Evolutionary conservation across 345 rosid species (phyloP).

Genomic region (Arabis hirsuta): DNA sequence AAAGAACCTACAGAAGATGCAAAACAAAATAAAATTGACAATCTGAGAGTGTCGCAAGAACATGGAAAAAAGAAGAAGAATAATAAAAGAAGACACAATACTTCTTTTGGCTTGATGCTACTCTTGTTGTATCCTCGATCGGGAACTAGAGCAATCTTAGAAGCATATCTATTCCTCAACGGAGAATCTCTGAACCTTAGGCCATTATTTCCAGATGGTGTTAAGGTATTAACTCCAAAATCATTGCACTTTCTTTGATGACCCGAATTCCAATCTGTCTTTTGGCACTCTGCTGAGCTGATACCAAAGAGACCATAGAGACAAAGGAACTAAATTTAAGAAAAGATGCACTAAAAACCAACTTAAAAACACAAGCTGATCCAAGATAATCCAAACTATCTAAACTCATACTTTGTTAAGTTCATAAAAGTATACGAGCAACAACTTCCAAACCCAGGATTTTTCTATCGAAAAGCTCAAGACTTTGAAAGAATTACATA

Average conservation of each 20-base stretch:
- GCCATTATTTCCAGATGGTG: constrained; percentile 35
- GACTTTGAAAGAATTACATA: background rate
- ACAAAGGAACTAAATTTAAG: constrained; percentile 3
- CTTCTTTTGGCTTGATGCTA: constrained; percentile 63
- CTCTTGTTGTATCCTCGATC: constrained; percentile 46
- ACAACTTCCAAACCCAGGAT: constrained; percentile 14
- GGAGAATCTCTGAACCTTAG: constrained; percentile 43
- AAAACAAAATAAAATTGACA: constrained; percentile 28
- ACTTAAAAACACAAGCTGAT: constrained; percentile 28
- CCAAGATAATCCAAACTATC: background rate
- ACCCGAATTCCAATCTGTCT: constrained; percentile 65
- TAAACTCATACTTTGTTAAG: background rate
- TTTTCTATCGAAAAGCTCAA: constrained; percentile 14
- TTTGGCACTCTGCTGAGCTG: constrained; percentile 77
- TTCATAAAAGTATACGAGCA: background rate
- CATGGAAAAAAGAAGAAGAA: background rate
- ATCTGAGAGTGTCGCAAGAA: constrained; percentile 10
- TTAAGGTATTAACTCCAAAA: constrained; percentile 26
- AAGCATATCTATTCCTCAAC: constrained; percentile 41
- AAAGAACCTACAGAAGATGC: constrained; percentile 66
- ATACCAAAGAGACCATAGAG: constrained; percentile 17
- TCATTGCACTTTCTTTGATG: constrained; percentile 70
- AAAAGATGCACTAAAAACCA: background rate
- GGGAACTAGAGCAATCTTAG: constrained; percentile 59
- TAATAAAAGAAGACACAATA: constrained; percentile 22